Evolutionary conservation across 805 yeast species (phyloP).

Genomic region (Wickerhamomyces sydowiorum): DNA sequence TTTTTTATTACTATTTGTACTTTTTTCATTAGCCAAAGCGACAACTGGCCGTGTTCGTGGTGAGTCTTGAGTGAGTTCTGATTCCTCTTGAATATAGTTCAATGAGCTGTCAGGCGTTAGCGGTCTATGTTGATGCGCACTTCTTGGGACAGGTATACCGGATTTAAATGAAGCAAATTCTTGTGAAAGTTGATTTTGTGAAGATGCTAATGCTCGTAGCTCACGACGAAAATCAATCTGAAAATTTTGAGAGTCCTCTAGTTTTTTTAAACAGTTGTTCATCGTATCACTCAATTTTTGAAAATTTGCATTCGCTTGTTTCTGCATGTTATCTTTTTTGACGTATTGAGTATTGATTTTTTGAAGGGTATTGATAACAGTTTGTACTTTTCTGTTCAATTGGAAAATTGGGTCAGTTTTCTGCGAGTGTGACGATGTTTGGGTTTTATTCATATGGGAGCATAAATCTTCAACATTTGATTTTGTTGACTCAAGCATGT

Average conservation of each 20-base stretch:
- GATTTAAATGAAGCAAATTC: neutral
- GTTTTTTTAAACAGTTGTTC: conserved; percentile 1
- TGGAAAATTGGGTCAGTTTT: too few species aligned
- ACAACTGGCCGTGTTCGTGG: too few species aligned
- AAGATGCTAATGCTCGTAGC: neutral
- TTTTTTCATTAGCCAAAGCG: too few species aligned
- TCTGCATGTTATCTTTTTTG: neutral
- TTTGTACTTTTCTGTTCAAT: neutral
- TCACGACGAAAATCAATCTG: conserved; percentile 1
- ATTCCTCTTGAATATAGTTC: too few species aligned
- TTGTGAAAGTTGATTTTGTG: neutral
- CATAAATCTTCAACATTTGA: neutral
- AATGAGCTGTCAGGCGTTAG: neutral
- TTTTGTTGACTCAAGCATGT: neutral
- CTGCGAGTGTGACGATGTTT: too few species aligned
- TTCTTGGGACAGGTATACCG: too few species aligned
- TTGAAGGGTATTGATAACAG: neutral
- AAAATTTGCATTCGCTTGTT: neutral
- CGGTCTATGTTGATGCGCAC: neutral
- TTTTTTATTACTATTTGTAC: too few species aligned
- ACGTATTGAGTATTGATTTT: neutral
- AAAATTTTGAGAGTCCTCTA: conserved; percentile 3
- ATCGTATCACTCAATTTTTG: conserved; percentile 1
- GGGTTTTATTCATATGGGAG: too few species aligned
- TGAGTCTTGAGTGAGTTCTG: too few species aligned